Evolutionary conservation across 2,329 filamentous ascomycete species (phyloP).

Genomic region (Arthrinium phaeospermum): DNA sequence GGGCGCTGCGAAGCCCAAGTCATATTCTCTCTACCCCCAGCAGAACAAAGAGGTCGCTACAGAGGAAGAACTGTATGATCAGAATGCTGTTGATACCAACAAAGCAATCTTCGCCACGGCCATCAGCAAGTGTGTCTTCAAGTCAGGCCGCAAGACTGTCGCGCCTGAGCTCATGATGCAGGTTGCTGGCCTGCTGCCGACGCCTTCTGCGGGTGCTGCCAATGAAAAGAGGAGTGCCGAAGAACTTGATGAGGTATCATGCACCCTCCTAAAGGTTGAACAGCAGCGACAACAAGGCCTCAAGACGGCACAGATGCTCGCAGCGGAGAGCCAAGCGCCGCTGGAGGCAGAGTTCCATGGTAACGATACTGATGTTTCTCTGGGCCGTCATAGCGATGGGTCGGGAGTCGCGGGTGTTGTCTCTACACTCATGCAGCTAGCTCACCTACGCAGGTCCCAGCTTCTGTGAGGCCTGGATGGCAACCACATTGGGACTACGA

Average conservation of each 20-base stretch:
- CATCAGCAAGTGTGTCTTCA: conserved; percentile 64
- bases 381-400: conserved; percentile 44
- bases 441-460: conserved; percentile 36
- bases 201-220: neutral
- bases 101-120: conserved; percentile 54
- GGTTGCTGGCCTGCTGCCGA: conserved; percentile 65
- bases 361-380: conserved; percentile 38
- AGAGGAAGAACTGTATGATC: neutral
- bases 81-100: conserved; percentile 23
- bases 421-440: conserved; percentile 41
- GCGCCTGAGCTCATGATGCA: conserved; percentile 67
- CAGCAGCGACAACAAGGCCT: conserved; percentile 41
- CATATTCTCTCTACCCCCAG: conserved; percentile 40
- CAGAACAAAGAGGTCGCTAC: conserved; percentile 27
- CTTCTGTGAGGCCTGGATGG: conserved; percentile 30
- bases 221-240: conserved; percentile 22
- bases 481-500: neutral
- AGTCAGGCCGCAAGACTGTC: conserved; percentile 67
- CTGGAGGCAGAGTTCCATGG: conserved; percentile 39
- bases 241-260: conserved; percentile 22
- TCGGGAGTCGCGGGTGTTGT: conserved; percentile 42
- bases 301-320: conserved; percentile 38
- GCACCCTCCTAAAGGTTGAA: conserved; percentile 40
- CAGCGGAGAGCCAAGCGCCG: conserved; percentile 35
- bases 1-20: conserved; percentile 41